phyloP scores from a whole-genome alignment of 176 grass and related monocot genomes.

The Oryza nivara region DNA sequence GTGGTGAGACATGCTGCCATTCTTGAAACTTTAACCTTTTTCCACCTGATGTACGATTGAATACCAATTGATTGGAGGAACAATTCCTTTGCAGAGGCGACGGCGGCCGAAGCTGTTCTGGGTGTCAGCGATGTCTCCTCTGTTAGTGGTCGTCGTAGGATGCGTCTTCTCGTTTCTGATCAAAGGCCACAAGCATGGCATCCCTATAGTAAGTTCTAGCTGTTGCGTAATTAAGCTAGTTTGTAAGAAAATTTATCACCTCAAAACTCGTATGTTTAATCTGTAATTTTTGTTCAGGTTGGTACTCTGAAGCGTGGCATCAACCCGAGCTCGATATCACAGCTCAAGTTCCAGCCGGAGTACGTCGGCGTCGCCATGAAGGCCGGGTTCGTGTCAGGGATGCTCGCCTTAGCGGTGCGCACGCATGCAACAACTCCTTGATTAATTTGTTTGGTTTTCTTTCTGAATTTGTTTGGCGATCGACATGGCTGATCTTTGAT shows the following conservation, averaged over 20 bases:
- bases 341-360: not conserved
- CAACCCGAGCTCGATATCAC: not conserved
- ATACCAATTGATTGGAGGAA: too few species aligned
- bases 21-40: too few species aligned
- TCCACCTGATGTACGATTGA: too few species aligned
- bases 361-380: not conserved
- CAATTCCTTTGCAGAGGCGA: conserved; percentile 35
- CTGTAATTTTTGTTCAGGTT: not conserved
- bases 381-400: not conserved
- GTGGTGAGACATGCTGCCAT: conserved; percentile 35
- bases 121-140: conserved; percentile 57
- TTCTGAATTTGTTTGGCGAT: not conserved
- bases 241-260: not conserved
- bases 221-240: not conserved
- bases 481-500: not conserved
- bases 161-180: conserved; percentile 56
- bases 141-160: conserved; percentile 53
- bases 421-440: not conserved
- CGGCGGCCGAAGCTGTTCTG: conserved; percentile 59
- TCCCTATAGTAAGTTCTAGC: conserved; percentile 50
- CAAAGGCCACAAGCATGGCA: conserved; percentile 58
- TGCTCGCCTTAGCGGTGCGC: not conserved
- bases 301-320: conserved; percentile 7
- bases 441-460: too few species aligned
- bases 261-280: not conserved